These are phyloP conservation scores for Trichoderma sp. DNA, from an alignment of 2,329 filamentous ascomycete genomes.

Conservation along the genomic window DNA sequence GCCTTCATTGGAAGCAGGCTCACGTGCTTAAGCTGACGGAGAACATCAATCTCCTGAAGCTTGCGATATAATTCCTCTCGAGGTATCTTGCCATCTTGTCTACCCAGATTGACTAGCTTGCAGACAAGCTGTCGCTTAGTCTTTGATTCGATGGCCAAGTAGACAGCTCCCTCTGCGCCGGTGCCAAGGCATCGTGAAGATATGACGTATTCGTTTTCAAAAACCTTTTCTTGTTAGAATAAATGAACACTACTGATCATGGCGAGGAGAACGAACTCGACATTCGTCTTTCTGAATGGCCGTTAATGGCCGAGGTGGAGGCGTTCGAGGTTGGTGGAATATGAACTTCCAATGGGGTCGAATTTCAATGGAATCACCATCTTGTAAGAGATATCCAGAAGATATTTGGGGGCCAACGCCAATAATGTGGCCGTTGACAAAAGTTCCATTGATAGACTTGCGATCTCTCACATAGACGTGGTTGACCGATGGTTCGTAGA, in stretches of 20 bases:
- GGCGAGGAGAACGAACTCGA: constrained; percentile 27
- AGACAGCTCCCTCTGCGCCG: constrained; percentile 39
- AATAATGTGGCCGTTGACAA: constrained; percentile 47
- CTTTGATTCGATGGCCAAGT: constrained; percentile 44
- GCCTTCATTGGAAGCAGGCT: constrained; percentile 23
- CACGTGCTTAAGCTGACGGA: constrained; percentile 55
- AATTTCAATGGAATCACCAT: constrained; percentile 50
- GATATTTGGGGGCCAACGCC: constrained; percentile 39
- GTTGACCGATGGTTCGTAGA: constrained; percentile 45
- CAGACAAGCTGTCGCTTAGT: constrained; percentile 64
- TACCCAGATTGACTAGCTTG: constrained; percentile 59
- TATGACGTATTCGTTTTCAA: constrained; percentile 35
- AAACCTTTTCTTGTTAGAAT: constrained; percentile 28
- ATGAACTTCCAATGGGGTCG: constrained; percentile 39
- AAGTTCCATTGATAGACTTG: constrained; percentile 54
- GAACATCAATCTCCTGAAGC: constrained; percentile 51
- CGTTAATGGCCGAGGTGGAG: constrained; percentile 29
- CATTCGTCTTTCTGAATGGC: constrained; percentile 35
- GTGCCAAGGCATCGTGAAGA: constrained; percentile 38
- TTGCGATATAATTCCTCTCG: constrained; percentile 37
- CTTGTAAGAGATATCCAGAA: constrained; percentile 46
- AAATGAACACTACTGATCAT: neutral
- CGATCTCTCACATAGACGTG: constrained; percentile 57
- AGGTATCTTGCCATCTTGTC: constrained; percentile 28
- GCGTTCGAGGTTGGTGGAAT: constrained; percentile 32